Base-by-base conservation (phyloP, 805 yeast genomes). In the Metahyphopichia silvanorum region DNA sequence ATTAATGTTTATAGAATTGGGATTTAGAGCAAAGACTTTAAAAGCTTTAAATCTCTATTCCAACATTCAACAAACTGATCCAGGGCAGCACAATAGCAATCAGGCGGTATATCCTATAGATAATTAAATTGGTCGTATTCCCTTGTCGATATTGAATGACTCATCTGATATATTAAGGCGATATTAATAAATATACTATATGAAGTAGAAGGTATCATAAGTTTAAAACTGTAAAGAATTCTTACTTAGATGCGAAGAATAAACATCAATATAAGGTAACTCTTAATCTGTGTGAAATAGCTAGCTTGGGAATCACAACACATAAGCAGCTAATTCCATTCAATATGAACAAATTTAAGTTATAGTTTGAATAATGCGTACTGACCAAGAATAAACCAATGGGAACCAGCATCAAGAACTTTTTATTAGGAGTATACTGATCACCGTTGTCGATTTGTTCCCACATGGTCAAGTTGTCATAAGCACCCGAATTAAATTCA, bases 381-480 rank as follows among this genome's bases (percentile, higher is more conserved):
- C 93, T 79, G 21, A 87, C 70, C 44, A 91, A 69, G 49, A 91
- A 91, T 50, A 93, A 69, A 6, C 78, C 80, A 42, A 93, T 85
- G 17, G 98, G 98, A n/a, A 93, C 96, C 31, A 86, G 79, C 65
- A 91, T 76, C 44, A 91, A 68, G 53, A 88, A 91, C 61, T 91
- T 91, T 69, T 93, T 89, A 23, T 96, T 81, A 9, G 98, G 98
- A 0, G 98, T 93, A 57, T 89, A 91, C 59, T 88, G 95, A 53
- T 88, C 97, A 38, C 98, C 98, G 50, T 89, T 80, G 57, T 86
- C 94, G 38, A 83, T 82, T 61, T 91, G 98, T 61, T 91, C 98
- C 98, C 98, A 91, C 97, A 91, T 87, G 15, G 96, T 93, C 45
- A 91, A 71, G 51, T 86, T 82, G 55, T 91, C 98, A 60, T 84